Evolutionary conservation across 1,284 basidiomycete genomes (phyloP).

Genomic region (Phaffia rhodozyma): DNA sequence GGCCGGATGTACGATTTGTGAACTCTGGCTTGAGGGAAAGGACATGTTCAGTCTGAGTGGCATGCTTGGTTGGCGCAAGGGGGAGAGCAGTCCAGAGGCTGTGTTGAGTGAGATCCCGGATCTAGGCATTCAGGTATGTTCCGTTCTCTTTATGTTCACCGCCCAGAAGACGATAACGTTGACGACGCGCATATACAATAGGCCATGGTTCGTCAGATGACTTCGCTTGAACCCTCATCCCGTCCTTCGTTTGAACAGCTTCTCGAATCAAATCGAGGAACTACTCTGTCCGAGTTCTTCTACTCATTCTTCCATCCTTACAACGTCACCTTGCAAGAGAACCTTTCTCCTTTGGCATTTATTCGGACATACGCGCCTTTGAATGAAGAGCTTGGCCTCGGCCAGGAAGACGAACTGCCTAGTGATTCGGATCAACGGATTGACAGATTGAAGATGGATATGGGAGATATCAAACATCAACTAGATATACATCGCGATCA

Average conservation of each 20-base stretch:
- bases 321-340: constrained; percentile 63
- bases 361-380: neutral
- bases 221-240: constrained; percentile 59
- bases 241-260: constrained; percentile 75
- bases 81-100: constrained; percentile 63
- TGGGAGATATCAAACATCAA: constrained; percentile 61
- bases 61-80: constrained; percentile 85
- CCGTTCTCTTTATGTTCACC: neutral
- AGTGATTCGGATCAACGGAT: constrained; percentile 51
- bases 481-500: constrained; percentile 39
- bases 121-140: constrained; percentile 44
- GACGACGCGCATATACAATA: constrained; percentile 35
- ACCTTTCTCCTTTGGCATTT: constrained; percentile 23
- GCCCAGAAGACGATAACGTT: neutral
- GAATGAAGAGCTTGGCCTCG: neutral
- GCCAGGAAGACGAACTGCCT: neutral
- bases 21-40: constrained; percentile 89
- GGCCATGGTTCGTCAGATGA: constrained; percentile 82
- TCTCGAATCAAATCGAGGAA: constrained; percentile 62
- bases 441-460: constrained; percentile 67
- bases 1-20: constrained; percentile 87
- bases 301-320: constrained; percentile 91
- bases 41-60: constrained; percentile 91
- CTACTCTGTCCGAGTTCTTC: constrained; percentile 80
- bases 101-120: constrained; percentile 70